A percentile compares a stretch with the other conserved stretches of the same genome.
Conservation (phyloP, 305 asterid species). For the Solanum chacoense region DNA sequence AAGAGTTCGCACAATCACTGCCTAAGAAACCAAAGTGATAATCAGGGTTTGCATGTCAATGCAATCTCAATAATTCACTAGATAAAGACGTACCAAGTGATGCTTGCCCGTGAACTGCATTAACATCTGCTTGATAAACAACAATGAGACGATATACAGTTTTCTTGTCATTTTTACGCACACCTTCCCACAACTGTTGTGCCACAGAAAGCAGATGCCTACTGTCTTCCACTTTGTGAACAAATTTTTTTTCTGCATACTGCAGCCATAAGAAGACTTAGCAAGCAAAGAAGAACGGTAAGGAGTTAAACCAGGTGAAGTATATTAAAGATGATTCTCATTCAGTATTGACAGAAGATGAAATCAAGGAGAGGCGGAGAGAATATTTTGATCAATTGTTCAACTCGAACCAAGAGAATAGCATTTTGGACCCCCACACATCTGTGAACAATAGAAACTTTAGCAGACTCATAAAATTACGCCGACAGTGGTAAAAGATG, state of each 20-base stretch:
- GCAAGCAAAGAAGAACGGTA: not conserved
- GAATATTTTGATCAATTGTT: not conserved
- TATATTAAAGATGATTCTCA: not conserved
- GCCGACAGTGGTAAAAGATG: not conserved
- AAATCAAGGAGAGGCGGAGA: not conserved
- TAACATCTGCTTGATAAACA: constrained; percentile 55
- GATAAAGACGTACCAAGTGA: constrained; percentile 25
- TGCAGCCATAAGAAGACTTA: constrained; percentile 21
- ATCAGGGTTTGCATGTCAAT: constrained; percentile 10
- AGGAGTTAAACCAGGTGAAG: not conserved
- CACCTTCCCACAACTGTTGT: constrained; percentile 74
- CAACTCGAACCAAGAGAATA: not conserved
- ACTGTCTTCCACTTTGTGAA: constrained; percentile 44
- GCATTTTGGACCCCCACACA: not conserved
- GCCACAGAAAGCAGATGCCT: constrained; percentile 46
- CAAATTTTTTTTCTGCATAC: constrained; percentile 74
- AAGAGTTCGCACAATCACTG: constrained; percentile 27
- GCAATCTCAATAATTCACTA: constrained; percentile 16
- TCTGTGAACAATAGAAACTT: not conserved
- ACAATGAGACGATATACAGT: constrained; percentile 70
- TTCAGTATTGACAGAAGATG: not conserved
- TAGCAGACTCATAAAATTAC: not conserved
- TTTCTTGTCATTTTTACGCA: constrained; percentile 67
- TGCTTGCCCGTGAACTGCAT: constrained; percentile 43
- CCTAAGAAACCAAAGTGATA: constrained; percentile 21